Percentiles rank a stretch among this genome's conserved stretches.
These are phyloP conservation scores for Drosera capensis DNA, from an alignment of 148 eudicot species.

Conservation along the genomic window DNA sequence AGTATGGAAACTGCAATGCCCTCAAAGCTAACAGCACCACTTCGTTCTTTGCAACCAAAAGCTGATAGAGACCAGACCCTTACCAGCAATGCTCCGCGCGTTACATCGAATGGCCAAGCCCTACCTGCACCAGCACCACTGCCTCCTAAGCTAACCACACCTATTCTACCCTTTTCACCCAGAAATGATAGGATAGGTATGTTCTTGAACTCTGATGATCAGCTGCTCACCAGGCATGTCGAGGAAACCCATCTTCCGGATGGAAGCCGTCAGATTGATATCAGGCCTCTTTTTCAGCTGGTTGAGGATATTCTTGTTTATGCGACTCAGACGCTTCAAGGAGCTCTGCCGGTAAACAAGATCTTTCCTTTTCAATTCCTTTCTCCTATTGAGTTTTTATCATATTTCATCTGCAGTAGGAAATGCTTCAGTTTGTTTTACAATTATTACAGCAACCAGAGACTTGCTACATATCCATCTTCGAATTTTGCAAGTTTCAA, in stretches of 20 bases:
- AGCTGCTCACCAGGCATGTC: slow-evolving; percentile 15
- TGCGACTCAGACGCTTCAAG: slow-evolving; percentile 14
- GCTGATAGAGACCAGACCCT: not conserved
- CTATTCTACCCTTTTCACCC: not conserved
- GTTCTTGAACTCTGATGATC: slow-evolving; percentile 17
- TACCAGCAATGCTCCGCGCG: not conserved
- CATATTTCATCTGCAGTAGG: not conserved
- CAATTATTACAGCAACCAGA: too few relatives aligned
- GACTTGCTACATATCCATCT: too few relatives aligned
- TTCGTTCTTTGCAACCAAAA: not conserved
- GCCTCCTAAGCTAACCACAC: not conserved
- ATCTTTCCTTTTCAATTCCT: not conserved
- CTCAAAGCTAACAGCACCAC: not conserved
- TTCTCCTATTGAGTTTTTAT: not conserved
- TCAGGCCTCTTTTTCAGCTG: slow-evolving; percentile 18
- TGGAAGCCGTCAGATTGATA: slow-evolving; percentile 15
- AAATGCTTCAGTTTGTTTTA: too few relatives aligned
- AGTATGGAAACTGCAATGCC: not conserved
- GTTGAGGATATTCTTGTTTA: slow-evolving; percentile 19
- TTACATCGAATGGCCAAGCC: not conserved
- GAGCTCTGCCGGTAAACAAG: slow-evolving; percentile 8
- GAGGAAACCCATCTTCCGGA: slow-evolving; percentile 19
- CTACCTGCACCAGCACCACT: not conserved
- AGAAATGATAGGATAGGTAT: not conserved
- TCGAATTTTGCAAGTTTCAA: too few relatives aligned